Evolutionary conservation across 352 stramenopile genomes (phyloP), one percentile per base, ranked within the genome.

Genomic region (Pythium utonaiense): DNA sequence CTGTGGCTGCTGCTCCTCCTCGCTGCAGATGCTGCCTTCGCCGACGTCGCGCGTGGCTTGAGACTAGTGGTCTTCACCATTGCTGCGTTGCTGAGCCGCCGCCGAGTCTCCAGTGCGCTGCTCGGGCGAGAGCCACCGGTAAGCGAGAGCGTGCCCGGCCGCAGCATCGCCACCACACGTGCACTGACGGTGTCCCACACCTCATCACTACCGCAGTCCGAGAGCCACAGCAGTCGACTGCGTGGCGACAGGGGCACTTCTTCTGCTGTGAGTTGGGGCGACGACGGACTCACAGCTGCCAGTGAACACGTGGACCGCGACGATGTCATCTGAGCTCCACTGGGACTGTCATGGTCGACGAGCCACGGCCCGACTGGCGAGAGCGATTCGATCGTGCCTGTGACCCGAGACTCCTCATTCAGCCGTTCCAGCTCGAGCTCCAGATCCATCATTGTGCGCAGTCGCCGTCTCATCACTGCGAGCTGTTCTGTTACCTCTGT

Each of bases 151-250:
- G 8, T 42, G 8, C 19, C 30, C 16, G 56, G 62, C 9, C 62
- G 49, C 31, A 69, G 51, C 56, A 69, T 53, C 24, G 31, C 62
- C 28, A 64, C 34, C 21, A 69, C 55, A n/a, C 62, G 62, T 3
- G 25, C 25, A 2, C 50, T 57, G 6, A 56, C 14, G 30, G 33
- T 28, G 1, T 27, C 33, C 54, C 49, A 60, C 21, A 28, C 63
- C 13, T 58, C 48, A 19, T 70, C 66, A 24, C 66, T 58, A 4
- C 51, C 69, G 52, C 66, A 86, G 6, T 73, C 66, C 1, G 80
- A 90, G 53, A 87, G 71, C 69, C 78, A 88, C 7, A 90, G 57
- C n/a, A 90, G 57, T 0, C 78, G 76, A 36, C 72, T 86, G 27
- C 80, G 78, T 42, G 80, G 80, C 0, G 80, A 90, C 27, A 83